Evolutionary conservation across 1,139 yeast genomes (phyloP), one percentile per base, ranked within the genome.

Genomic region (Debaryomycetaceae sp.): DNA sequence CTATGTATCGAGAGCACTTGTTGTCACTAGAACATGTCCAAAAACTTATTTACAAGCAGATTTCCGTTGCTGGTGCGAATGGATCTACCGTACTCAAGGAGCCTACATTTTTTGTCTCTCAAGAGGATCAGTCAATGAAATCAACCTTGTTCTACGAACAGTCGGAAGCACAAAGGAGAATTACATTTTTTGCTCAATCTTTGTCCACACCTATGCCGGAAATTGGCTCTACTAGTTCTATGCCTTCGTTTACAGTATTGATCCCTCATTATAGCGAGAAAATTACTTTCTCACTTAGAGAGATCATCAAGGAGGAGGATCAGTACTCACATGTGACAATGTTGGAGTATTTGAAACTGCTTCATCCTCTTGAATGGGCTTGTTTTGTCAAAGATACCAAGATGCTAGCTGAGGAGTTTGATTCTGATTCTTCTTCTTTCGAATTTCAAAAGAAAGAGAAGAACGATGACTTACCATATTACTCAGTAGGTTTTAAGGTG

Each of bases 151-250:
- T 72, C 40, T 60, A 62, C 42, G 62, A 65, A 7, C 62, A 66
- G 38, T 67, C 76, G 1, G 96, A 87, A 58, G 95, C 95, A 0
- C 85, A 86, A 56, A 68, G 97, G 54, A 71, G 97, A 43, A 79
- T 89, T 2, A 83, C 95, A 0, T 89, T 86, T 56, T 89, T 89
- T 73, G 96, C 97, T 0, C 96, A 88, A 58, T 87, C 96, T 0
- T 62, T 89, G 40, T 80, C 95, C 0, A 83, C 90, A 0, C 85
- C 93, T 0, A 74, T 89, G 39, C 85, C 88, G 0, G 91, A 84
- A 47, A 86, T 95, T 0, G 66, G 76, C 11, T 82, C 91, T 0
- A 80, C 85, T 1, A 81, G 81, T 44, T 72, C 85, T n/a, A 81
- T 87, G 82, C 96, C 97, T 0, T 62, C 85, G 0, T 88, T 89